Conservation (phyloP, 2,329 filamentous ascomycete species). For the Hymenoscyphus linearis region DNA sequence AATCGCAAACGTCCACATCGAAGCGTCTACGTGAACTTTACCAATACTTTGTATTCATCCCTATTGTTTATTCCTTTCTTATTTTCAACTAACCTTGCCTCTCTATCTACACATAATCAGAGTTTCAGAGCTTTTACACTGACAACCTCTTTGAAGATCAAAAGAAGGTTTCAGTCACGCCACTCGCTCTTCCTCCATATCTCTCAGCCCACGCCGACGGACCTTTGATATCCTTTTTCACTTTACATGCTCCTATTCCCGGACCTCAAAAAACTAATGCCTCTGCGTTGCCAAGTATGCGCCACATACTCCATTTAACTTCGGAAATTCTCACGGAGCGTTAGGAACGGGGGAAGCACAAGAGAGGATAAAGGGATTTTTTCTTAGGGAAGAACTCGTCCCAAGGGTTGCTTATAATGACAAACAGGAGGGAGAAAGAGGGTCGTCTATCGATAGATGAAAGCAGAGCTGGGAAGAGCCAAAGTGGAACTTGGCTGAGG, state of each 20-base stretch:
- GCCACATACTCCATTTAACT: constrained; percentile 22
- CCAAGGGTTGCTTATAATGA: neutral
- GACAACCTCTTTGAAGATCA: neutral
- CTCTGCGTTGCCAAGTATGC: constrained; percentile 26
- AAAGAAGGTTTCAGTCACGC: neutral
- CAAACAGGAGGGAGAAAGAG: neutral
- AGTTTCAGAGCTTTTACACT: too few relatives aligned
- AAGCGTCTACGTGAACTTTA: constrained; percentile 27
- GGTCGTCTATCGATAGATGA: constrained; percentile 15
- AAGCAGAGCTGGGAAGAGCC: constrained; percentile 22
- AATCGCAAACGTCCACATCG: constrained; percentile 28
- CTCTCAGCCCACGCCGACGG: constrained; percentile 12
- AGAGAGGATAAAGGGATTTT: constrained; percentile 6
- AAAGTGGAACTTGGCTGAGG: constrained; percentile 13
- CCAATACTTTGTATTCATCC: neutral
- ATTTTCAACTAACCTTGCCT: neutral
- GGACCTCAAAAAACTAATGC: constrained; percentile 20
- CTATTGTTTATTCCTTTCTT: neutral
- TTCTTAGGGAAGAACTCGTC: constrained; percentile 5
- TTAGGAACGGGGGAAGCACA: constrained; percentile 10
- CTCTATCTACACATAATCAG: too few relatives aligned
- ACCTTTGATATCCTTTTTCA: constrained; percentile 9
- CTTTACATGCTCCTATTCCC: constrained; percentile 20
- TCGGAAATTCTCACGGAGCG: constrained; percentile 23
- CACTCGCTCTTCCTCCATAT: constrained; percentile 5